A percentile compares a stretch with the other conserved stretches of the same genome.
Conservation (phyloP, 1,139 yeast species). For the Candida frijolesensis region DNA sequence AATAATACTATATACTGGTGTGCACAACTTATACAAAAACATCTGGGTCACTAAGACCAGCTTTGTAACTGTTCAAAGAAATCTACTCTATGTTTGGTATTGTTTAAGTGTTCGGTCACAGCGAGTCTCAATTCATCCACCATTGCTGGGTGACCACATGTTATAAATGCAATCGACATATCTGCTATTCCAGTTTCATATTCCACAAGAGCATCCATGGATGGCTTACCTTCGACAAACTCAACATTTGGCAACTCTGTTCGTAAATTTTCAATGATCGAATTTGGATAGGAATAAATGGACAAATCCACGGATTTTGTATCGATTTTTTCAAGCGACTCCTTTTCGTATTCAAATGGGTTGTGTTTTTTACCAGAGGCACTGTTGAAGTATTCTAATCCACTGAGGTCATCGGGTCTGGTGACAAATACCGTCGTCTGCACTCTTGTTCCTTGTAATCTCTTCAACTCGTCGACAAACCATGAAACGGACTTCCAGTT, state of each 20-base stretch:
- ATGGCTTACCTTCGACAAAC: constrained; percentile 34
- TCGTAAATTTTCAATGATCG: constrained; percentile 6
- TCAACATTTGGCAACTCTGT: constrained; percentile 23
- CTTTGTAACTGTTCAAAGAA: constrained; percentile 32
- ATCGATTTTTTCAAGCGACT: constrained; percentile 18
- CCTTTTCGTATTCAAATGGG: constrained; percentile 3
- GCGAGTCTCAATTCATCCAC: constrained; percentile 32
- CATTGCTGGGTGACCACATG: constrained; percentile 43
- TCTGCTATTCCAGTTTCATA: constrained; percentile 24
- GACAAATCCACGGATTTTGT: constrained; percentile 9
- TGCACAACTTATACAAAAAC: not conserved
- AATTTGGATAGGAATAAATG: constrained; percentile 6
- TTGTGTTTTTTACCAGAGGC: not conserved
- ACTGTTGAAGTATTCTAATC: constrained; percentile 4
- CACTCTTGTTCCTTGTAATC: constrained; percentile 25
- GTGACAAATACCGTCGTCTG: constrained; percentile 34
- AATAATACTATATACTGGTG: too few species aligned
- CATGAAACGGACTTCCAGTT: constrained; percentile 45
- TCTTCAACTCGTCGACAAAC: constrained; percentile 31
- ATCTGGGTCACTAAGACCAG: constrained; percentile 17
- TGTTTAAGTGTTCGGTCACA: constrained; percentile 24
- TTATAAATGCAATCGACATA: constrained; percentile 34
- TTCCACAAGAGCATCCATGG: constrained; percentile 24
- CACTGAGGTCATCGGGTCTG: constrained; percentile 20
- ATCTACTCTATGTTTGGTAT: constrained; percentile 25